These are phyloP conservation scores for Colletotrichum musae DNA, from an alignment of 2,329 filamentous ascomycete species.

Conservation along the genomic window DNA sequence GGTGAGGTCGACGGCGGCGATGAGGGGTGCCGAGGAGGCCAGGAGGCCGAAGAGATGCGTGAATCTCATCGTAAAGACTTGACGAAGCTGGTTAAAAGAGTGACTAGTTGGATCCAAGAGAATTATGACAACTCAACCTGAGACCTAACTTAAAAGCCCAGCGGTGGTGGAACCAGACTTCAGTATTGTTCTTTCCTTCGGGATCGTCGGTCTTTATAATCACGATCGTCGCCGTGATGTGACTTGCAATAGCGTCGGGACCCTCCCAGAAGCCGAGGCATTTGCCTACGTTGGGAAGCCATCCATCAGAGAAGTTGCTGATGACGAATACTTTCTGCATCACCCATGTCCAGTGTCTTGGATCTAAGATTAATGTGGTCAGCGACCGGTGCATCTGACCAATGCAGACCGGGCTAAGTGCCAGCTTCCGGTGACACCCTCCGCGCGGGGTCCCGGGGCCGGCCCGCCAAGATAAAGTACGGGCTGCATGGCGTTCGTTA, in stretches of 20 bases:
- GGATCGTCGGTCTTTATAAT: conserved; percentile 13
- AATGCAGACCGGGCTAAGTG: conserved; percentile 3
- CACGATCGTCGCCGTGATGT: conserved; percentile 4
- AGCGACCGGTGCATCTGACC: not conserved
- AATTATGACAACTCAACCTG: not conserved
- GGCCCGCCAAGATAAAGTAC: conserved; percentile 11
- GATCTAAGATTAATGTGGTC: conserved; percentile 6
- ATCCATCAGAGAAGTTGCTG: not conserved
- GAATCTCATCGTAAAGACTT: conserved; percentile 32
- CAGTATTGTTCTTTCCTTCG: not conserved
- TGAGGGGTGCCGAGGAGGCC: conserved; percentile 42
- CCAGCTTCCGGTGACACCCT: not conserved
- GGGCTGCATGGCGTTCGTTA: not conserved
- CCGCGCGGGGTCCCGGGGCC: conserved; percentile 6
- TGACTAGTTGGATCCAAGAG: not conserved
- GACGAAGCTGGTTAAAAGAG: not conserved
- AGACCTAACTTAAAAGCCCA: not conserved
- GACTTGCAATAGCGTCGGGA: not conserved
- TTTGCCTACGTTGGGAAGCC: not conserved
- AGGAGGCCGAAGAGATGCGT: conserved; percentile 40
- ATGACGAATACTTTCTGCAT: conserved; percentile 1
- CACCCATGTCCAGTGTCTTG: not conserved
- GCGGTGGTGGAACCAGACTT: not conserved
- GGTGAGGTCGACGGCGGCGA: conserved; percentile 42
- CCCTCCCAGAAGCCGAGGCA: not conserved